Base-by-base conservation (phyloP, 805 yeast species). In the Hanseniaspora taiwanica region DNA sequence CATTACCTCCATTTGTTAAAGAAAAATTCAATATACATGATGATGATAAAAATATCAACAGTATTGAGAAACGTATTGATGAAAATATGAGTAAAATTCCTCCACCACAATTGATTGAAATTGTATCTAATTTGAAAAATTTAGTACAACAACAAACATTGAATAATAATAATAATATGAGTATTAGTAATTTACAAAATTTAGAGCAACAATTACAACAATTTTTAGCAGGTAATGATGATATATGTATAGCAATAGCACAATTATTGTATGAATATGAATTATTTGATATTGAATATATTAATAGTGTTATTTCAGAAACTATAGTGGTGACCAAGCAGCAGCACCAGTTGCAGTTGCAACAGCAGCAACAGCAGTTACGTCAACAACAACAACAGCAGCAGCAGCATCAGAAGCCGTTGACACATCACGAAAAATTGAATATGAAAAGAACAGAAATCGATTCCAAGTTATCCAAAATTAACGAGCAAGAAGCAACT, bases 231-330 rank as follows among this genome's bases (percentile, higher is more conserved):
- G 71, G 49, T 60, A 74, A 46, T 76, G 77, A 14, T 59, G 59
- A 74, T 37, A 60, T 81, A 33, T 79, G 86, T 3, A 62, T 74
- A 2, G 69, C 82, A 1, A 77, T 83, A 1, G 75, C 87, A 0
- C 91, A 81, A 54, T 81, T 86, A 2, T 62, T 81, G 45, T 59
- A 81, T 16, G 64, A 80, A 37, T 81, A 81, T 87, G 93, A 91
- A 1, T 67, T 81, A 34, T 73, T 81, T 21, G 41, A 42, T 27
- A 8, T 42, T 18, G 23, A 37, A 17, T 24, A 35, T 20, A 42
- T 42, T 8, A 31, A 37, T 14, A 23, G 19, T 2, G 24, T 42
- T 36, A 38, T 42, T 14, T 27, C 35, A 35, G 36, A 25, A n/a
- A 16, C 18, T 17, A 12, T 33, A 10, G 36, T 18, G 8, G 21